phyloP scores from a whole-genome alignment of 2,329 filamentous ascomycete genomes.

The Whalleya microplaca region DNA sequence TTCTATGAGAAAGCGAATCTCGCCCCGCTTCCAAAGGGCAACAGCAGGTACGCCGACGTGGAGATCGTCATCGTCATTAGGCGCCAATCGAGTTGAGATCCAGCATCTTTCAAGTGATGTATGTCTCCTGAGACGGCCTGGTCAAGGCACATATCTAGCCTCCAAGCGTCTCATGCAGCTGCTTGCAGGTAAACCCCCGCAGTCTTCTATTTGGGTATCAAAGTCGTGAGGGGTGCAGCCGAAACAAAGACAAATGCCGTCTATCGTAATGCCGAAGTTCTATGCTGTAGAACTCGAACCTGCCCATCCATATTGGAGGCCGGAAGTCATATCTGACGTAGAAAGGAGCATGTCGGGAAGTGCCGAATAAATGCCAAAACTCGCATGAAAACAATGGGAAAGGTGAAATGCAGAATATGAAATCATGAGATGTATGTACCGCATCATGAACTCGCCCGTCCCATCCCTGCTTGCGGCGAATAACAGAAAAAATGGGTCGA shows the following conservation, averaged over 20 bases:
- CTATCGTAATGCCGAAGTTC: constrained; percentile 42
- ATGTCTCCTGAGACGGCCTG: constrained; percentile 34
- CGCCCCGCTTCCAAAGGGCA: constrained; percentile 37
- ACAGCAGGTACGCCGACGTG: constrained; percentile 39
- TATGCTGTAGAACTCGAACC: constrained; percentile 38
- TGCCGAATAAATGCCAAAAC: constrained; percentile 31
- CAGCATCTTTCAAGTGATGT: constrained; percentile 36
- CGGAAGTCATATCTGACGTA: constrained; percentile 39
- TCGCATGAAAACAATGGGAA: constrained; percentile 26
- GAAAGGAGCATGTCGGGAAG: constrained; percentile 35
- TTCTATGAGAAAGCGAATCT: constrained; percentile 39
- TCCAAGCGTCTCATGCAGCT: constrained; percentile 41
- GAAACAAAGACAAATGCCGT: constrained; percentile 43
- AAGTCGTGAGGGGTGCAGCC: constrained; percentile 38
- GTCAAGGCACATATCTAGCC: constrained; percentile 35
- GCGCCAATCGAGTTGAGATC: constrained; percentile 30
- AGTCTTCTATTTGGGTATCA: constrained; percentile 43
- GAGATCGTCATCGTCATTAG: constrained; percentile 41
- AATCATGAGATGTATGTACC: constrained; percentile 27
- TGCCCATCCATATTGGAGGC: constrained; percentile 38
- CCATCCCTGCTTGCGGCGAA: constrained; percentile 20
- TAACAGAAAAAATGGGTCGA: constrained; percentile 17
- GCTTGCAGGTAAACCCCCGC: constrained; percentile 35
- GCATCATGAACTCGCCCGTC: constrained; percentile 29
- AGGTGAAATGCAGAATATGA: constrained; percentile 25